These are phyloP conservation scores for Quercus robur DNA, from an alignment of 306 rosid species.

Conservation along the genomic window DNA sequence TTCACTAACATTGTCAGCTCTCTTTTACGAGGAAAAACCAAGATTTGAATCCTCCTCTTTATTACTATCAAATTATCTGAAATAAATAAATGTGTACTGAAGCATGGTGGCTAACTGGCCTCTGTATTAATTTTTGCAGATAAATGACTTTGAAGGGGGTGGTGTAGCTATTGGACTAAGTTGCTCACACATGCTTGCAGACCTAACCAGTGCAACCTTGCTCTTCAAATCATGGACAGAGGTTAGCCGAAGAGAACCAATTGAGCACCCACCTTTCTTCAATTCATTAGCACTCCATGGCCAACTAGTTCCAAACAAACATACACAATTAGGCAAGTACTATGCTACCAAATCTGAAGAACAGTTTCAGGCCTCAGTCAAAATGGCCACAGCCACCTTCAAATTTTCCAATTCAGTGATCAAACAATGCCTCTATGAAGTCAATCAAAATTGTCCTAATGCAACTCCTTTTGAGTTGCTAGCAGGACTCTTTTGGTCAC, in stretches of 20 bases:
- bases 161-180: conserved; percentile 75
- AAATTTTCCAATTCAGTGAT: conserved; percentile 49
- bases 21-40: no score
- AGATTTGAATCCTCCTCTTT: no score
- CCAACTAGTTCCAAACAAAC: conserved; percentile 6
- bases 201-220: conserved; percentile 38
- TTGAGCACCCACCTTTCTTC: conserved; percentile 32
- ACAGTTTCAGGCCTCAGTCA: not conserved
- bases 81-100: no score
- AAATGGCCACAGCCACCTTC: conserved; percentile 52
- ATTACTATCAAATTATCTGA: no score
- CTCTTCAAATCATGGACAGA: conserved; percentile 62
- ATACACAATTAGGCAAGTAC: conserved; percentile 4
- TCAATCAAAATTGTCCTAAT: conserved; percentile 23
- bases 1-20: no score
- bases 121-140: conserved; percentile 25
- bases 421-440: conserved; percentile 17
- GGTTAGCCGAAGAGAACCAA: conserved; percentile 21
- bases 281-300: not conserved
- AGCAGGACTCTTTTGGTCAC: conserved; percentile 55
- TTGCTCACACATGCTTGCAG: conserved; percentile 61
- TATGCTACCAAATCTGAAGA: conserved; percentile 23
- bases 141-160: conserved; percentile 68
- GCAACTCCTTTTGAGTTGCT: conserved; percentile 67
- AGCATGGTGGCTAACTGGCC: no score